A percentile compares a stretch with the other conserved stretches of the same genome.
These are phyloP conservation scores for Coniochaeta sp. DNA, from an alignment of 2,329 filamentous ascomycete species.

Conservation along the genomic window DNA sequence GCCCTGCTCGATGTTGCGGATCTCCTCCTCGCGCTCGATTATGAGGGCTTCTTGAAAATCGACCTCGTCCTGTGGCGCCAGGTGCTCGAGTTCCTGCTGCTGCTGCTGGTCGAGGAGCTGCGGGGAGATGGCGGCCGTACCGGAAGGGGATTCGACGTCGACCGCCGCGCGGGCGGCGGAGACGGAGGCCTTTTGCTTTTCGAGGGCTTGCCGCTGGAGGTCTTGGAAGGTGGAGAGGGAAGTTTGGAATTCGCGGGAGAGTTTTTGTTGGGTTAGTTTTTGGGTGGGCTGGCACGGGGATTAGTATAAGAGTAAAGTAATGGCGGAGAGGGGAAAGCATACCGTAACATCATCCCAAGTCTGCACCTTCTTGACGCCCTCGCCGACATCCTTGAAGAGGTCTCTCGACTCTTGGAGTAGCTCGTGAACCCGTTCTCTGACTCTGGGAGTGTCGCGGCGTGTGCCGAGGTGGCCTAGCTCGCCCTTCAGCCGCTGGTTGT, in stretches of 20 bases:
- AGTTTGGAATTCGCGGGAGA: slow-evolving; percentile 87
- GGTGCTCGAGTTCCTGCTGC: slow-evolving; percentile 68
- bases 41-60: slow-evolving; percentile 97
- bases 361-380: slow-evolving; percentile 88
- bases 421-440: slow-evolving; percentile 84
- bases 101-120: slow-evolving; percentile 40
- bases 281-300: slow-evolving; percentile 64
- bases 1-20: slow-evolving; percentile 93
- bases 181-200: slow-evolving; percentile 85
- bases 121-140: too few species aligned
- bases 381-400: slow-evolving; percentile 85
- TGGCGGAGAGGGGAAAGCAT: slow-evolving; percentile 20
- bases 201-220: slow-evolving; percentile 82
- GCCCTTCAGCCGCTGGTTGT: slow-evolving; percentile 76
- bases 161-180: slow-evolving; percentile 75
- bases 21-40: slow-evolving; percentile 92
- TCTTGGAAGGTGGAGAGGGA: slow-evolving; percentile 86
- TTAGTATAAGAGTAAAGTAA: not conserved
- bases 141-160: slow-evolving; percentile 42
- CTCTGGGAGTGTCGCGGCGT: slow-evolving; percentile 81
- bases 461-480: slow-evolving; percentile 84
- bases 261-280: slow-evolving; percentile 92
- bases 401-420: slow-evolving; percentile 79
- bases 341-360: slow-evolving; percentile 79
- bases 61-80: slow-evolving; percentile 89